These are phyloP conservation scores for Jackrogersella minutella DNA, from an alignment of 495 filamentous ascomycete species.

Conservation along the genomic window DNA sequence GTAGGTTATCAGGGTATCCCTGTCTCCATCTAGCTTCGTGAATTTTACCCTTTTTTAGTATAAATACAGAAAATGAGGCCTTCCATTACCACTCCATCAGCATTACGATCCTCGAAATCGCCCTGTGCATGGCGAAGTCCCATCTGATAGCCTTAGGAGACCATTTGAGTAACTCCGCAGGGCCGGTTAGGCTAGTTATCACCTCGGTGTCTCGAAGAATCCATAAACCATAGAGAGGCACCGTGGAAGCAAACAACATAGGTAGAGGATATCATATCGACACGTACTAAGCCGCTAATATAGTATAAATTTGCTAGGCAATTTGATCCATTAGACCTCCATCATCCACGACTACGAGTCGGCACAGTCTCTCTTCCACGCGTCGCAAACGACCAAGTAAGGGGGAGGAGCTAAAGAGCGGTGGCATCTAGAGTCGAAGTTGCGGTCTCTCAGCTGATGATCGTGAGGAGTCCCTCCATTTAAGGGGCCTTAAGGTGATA, in stretches of 20 bases:
- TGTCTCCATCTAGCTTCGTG: too few relatives aligned
- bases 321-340: neutral
- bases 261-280: neutral
- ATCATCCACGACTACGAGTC: neutral
- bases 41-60: too few relatives aligned
- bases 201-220: neutral
- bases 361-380: neutral
- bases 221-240: neutral
- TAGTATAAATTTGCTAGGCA: neutral
- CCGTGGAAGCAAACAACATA: neutral
- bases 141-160: neutral
- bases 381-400: neutral
- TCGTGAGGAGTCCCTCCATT: neutral
- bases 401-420: neutral
- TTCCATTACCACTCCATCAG: neutral
- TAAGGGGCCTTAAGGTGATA: neutral
- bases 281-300: neutral
- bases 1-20: too few relatives aligned
- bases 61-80: neutral
- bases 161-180: constrained; percentile 1
- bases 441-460: neutral
- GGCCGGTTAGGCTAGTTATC: neutral
- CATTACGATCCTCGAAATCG: neutral
- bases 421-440: neutral
- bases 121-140: neutral